Base-by-base conservation (phyloP, 1,139 yeast genomes). In the Yueomyces sp. region DNA sequence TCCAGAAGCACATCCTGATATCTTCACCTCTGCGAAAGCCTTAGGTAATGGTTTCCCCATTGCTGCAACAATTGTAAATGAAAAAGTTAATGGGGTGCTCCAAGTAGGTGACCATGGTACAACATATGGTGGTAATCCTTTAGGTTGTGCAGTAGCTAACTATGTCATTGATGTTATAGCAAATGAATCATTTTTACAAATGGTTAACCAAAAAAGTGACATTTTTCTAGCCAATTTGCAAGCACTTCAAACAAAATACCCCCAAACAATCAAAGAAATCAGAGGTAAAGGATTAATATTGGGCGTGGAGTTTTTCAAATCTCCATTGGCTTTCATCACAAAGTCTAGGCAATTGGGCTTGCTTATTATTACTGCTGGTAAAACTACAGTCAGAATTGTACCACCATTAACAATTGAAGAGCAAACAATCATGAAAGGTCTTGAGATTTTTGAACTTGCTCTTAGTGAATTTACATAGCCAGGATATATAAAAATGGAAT, bases 31-130 rank as follows among this genome's bases (percentile, higher is more conserved):
- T 72, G 98, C 98, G 41, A 91, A 91, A 63, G 96, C 97, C 1
- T 70, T 91, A 38, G 98, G 98, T 46, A 91, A 91, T 58, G 98
- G 98, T n/a, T 86, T 78, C 70, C 98, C 98, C 36, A 82, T 91
- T 54, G 96, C 95, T 41, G 98, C 97, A 5, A 84, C 95, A 3
- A 73, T 91, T 74, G 78, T 91, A 43, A 76, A 84, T 42, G 93
- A 85, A 50, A 72, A 76, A 46, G 83, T 91, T 32, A 94, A 86
- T 59, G 63, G 68, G 11, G 76, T 70, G 1, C 68, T 91, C 52
- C 70, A 76, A 47, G 91, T 85, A 25, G 98, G 98, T 44, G 98
- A 91, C 59, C 98, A 91, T 60, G 98, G 98, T 42, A 89, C 97
- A 4, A 91, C 98, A 0, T 91, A 83, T 59, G 98, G 98, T 49